These are phyloP conservation scores for Lentinula sp. DNA, from an alignment of 768 basidiomycete genomes.

Conservation along the genomic window DNA sequence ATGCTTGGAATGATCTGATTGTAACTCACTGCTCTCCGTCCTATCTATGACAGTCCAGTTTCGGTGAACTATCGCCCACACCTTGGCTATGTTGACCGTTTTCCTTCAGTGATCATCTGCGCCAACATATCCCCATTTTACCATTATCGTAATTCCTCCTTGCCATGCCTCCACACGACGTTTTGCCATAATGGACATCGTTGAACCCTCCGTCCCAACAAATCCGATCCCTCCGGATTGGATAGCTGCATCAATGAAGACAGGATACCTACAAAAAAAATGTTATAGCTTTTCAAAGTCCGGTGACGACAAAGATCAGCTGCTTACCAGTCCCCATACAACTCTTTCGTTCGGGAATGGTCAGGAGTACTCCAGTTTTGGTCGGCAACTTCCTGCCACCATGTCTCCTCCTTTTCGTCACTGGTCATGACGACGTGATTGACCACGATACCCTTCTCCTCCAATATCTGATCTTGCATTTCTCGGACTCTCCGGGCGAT, in stretches of 20 bases:
- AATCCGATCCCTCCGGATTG: slow-evolving; percentile 65
- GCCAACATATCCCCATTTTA: slow-evolving; percentile 53
- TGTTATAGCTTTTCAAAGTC: background rate
- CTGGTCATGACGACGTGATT: slow-evolving; percentile 58
- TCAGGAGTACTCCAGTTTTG: slow-evolving; percentile 49
- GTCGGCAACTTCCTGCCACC: slow-evolving; percentile 48
- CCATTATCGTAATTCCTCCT: slow-evolving; percentile 41
- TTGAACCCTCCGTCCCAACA: slow-evolving; percentile 66
- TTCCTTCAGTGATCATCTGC: slow-evolving; percentile 49
- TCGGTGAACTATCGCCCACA: background rate
- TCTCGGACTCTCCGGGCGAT: slow-evolving; percentile 52
- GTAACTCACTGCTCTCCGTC: background rate
- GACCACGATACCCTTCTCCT: slow-evolving; percentile 38
- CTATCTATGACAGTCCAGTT: background rate
- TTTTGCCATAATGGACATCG: slow-evolving; percentile 62
- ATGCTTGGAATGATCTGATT: background rate
- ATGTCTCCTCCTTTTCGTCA: slow-evolving; percentile 50
- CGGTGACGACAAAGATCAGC: background rate
- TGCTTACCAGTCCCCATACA: slow-evolving; percentile 44
- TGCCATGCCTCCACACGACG: slow-evolving; percentile 67
- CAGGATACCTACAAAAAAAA: slow-evolving; percentile 48
- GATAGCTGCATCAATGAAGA: slow-evolving; percentile 68
- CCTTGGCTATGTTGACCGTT: background rate
- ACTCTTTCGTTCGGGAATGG: slow-evolving; percentile 40
- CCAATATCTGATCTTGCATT: slow-evolving; percentile 40